Base-by-base conservation (phyloP, 805 yeast genomes). In the Wickerhamiella cacticola region DNA sequence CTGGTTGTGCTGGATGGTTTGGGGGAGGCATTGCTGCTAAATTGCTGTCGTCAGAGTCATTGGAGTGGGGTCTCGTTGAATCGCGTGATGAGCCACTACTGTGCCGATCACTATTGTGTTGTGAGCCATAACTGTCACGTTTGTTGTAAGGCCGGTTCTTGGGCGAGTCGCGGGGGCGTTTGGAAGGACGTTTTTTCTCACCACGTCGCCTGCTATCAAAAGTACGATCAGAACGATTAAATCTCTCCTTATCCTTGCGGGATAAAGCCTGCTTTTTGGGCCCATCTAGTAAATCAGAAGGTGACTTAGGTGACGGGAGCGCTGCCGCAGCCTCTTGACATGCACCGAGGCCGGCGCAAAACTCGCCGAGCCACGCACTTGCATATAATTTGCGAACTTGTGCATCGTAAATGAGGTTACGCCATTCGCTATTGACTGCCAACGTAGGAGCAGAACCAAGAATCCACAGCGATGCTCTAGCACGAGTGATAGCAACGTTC, bases 401-500 rank as follows among this genome's bases (percentile, higher is more conserved):
- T 0, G 95, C 94, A 67, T 88, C 79, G 0, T 63, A 61, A 8
- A 88, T 71, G 45, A 92, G 67, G 49, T 75, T 70, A 23, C 63
- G 66, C 98, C 98, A 92, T 0, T 86, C 76, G 21, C 68, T 68
- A 59, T 87, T 82, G 47, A 74, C 66, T 5, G 61, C 56, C 54
- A 89, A 72, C 1, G 94, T 78, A n/a, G 70, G 67, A 25, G 71
- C 74, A 56, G 83, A 79, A 18, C 98, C 98, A 13, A 94, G 63
- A 49, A 92, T 79, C 97, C 97, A 92, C 53, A 92, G 68, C 0
- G 97, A 82, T 1, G 94, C 74, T 55, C 81, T 76, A 0, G 97
- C 96, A 68, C 99, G 82, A 1, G 97, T 89, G 31, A 92, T 67
- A 0, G 96, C 97, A 47, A 92, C 98, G 63, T 92, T 92, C 95